Percentiles rank a stretch among this genome's conserved stretches.
Conservation (phyloP, 495 filamentous ascomycete genomes). For the Penicillium goetzii region DNA sequence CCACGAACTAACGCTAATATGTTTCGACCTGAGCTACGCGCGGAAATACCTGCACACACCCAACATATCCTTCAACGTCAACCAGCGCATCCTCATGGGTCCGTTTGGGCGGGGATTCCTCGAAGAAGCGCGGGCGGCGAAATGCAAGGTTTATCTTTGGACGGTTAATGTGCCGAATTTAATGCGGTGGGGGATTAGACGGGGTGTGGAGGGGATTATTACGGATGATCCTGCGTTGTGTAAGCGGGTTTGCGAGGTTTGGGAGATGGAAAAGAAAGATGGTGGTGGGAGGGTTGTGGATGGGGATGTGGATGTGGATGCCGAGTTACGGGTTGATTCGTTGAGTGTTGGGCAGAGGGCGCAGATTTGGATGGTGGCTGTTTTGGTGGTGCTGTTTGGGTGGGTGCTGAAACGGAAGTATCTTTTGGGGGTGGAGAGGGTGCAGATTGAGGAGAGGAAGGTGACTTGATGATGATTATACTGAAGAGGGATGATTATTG, state of each 20-base stretch:
- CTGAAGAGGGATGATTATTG: too few relatives aligned
- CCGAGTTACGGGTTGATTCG: slow-evolving; percentile 19
- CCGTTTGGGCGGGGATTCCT: slow-evolving; percentile 67
- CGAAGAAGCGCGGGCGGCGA: slow-evolving; percentile 54
- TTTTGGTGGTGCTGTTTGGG: slow-evolving; percentile 29
- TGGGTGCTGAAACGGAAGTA: slow-evolving; percentile 31
- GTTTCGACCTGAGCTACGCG: slow-evolving; percentile 69
- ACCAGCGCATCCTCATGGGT: slow-evolving; percentile 65
- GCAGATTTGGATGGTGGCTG: slow-evolving; percentile 14
- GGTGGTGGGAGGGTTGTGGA: too few relatives aligned
- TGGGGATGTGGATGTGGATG: not conserved
- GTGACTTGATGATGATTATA: slow-evolving; percentile 13
- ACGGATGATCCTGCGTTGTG: slow-evolving; percentile 56
- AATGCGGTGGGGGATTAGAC: slow-evolving; percentile 73
- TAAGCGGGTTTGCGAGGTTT: slow-evolving; percentile 20
- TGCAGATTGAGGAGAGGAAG: slow-evolving; percentile 25
- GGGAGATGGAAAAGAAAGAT: slow-evolving; percentile 24
- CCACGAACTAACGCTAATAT: slow-evolving; percentile 73
- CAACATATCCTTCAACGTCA: slow-evolving; percentile 74
- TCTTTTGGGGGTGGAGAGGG: slow-evolving; percentile 18
- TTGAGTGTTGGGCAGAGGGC: slow-evolving; percentile 23
- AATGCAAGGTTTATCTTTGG: slow-evolving; percentile 72
- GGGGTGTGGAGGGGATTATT: slow-evolving; percentile 58
- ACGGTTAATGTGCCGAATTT: slow-evolving; percentile 75
- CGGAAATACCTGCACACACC: slow-evolving; percentile 63